phyloP scores from a whole-genome alignment of 805 yeast species.

The Candida namnaoensis region DNA sequence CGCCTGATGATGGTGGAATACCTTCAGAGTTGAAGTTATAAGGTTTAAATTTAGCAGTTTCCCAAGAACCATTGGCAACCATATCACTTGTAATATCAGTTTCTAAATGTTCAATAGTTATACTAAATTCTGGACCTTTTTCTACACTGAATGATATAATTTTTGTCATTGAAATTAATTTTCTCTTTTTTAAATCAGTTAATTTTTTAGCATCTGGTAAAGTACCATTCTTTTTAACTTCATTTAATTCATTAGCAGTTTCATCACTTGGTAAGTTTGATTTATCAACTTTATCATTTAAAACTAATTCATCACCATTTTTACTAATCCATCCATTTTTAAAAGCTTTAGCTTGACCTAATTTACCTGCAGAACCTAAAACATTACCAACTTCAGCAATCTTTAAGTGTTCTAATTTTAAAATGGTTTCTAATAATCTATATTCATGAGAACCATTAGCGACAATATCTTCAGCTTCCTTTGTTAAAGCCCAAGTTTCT shows the following conservation, averaged over 20 bases:
- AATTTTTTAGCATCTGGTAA: slow-evolving; percentile 58
- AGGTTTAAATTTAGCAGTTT: slow-evolving; percentile 78
- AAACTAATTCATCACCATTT: slow-evolving; percentile 70
- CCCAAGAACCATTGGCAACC: slow-evolving; percentile 80
- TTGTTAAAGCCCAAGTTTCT: slow-evolving; percentile 67
- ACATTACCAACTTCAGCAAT: slow-evolving; percentile 65
- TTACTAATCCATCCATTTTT: slow-evolving; percentile 94
- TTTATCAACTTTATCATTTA: slow-evolving; percentile 40
- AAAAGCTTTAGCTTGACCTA: slow-evolving; percentile 97
- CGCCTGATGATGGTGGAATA: slow-evolving; percentile 76
- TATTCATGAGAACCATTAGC: slow-evolving; percentile 85
- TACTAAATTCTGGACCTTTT: slow-evolving; percentile 81
- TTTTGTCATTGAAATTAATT: slow-evolving; percentile 66
- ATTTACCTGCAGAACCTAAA: slow-evolving; percentile 76
- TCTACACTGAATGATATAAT: slow-evolving; percentile 63
- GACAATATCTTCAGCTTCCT: slow-evolving; percentile 77
- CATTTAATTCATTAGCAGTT: slow-evolving; percentile 55
- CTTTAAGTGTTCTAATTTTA: slow-evolving; percentile 70
- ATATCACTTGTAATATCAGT: slow-evolving; percentile 94
- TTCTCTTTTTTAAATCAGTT: slow-evolving; percentile 88
- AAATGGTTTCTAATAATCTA: slow-evolving; percentile 69
- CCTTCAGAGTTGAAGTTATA: slow-evolving; percentile 97
- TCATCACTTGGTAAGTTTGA: slow-evolving; percentile 49
- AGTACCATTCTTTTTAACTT: slow-evolving; percentile 47
- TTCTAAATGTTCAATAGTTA: slow-evolving; percentile 71